A percentile compares a stretch with the other conserved stretches of the same genome.
phyloP scores from a whole-genome alignment of 192 early-diverging fungal genomes.

The Coemansia interrupta region DNA sequence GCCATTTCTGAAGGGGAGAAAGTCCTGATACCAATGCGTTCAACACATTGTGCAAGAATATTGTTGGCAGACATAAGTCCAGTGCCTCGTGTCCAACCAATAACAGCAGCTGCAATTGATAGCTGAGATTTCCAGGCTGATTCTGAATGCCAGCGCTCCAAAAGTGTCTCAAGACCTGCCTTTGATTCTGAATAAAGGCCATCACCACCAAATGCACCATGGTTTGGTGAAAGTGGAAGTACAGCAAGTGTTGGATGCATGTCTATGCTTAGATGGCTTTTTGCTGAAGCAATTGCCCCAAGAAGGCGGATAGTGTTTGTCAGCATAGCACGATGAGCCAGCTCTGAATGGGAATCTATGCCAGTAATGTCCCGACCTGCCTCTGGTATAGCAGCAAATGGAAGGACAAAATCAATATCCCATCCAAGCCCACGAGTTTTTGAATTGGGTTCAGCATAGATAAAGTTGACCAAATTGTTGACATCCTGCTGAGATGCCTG shows the following conservation, averaged over 20 bases:
- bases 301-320: conserved; percentile 87
- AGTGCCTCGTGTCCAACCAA: conserved; percentile 97
- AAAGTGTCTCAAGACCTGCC: conserved; percentile 85
- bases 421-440: conserved; percentile 64
- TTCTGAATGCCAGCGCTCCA: conserved; percentile 90
- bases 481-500: conserved; percentile 85
- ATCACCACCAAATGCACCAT: conserved; percentile 89
- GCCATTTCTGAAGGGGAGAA: conserved; percentile 92
- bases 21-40: conserved; percentile 82
- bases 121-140: conserved; percentile 78
- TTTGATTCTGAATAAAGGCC: conserved; percentile 94
- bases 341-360: conserved; percentile 84
- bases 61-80: conserved; percentile 93
- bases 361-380: conserved; percentile 80
- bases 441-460: conserved; percentile 63
- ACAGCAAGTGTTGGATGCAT: conserved; percentile 86
- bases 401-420: conserved; percentile 94
- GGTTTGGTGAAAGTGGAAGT: conserved; percentile 92
- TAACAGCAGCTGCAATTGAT: conserved; percentile 84
- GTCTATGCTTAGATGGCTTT: conserved; percentile 68
- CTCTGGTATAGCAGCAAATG: conserved; percentile 92
- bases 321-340: conserved; percentile 91
- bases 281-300: conserved; percentile 80
- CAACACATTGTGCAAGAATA: conserved; percentile 82
- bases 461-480: conserved; percentile 75